Evolutionary conservation across 495 filamentous ascomycete species (phyloP).

Genomic region (Neurospora cerealis): DNA sequence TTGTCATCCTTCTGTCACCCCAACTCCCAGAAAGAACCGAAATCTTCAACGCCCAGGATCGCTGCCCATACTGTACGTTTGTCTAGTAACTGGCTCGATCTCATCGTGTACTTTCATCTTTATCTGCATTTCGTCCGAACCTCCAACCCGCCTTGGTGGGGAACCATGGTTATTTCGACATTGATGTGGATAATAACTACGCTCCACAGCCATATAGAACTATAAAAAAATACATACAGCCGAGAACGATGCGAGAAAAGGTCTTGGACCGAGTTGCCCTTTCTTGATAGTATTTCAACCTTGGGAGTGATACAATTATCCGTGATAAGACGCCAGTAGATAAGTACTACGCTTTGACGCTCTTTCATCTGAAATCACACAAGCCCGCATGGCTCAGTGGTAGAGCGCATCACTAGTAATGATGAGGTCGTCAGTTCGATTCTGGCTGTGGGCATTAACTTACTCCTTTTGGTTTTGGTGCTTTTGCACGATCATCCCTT

Average conservation of each 20-base stretch:
- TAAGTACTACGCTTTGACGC: neutral
- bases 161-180: neutral
- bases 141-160: neutral
- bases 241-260: too few species aligned
- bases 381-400: conserved; percentile 17
- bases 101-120: neutral
- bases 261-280: too few species aligned
- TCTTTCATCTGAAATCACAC: neutral
- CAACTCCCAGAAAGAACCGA: too few species aligned
- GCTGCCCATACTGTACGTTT: neutral
- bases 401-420: conserved; percentile 20
- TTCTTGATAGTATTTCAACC: neutral
- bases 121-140: neutral
- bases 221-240: too few species aligned
- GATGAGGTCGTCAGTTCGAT: conserved; percentile 17
- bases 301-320: neutral
- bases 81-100: neutral
- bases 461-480: neutral
- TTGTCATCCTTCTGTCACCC: too few species aligned
- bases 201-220: too few species aligned
- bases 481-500: neutral
- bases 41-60: neutral
- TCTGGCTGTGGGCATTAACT: conserved; percentile 13
- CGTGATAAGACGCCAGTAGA: neutral
- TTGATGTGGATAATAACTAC: neutral